Conservation (phyloP, 2,329 filamentous ascomycete species). For the Sporothrix protearum region DNA sequence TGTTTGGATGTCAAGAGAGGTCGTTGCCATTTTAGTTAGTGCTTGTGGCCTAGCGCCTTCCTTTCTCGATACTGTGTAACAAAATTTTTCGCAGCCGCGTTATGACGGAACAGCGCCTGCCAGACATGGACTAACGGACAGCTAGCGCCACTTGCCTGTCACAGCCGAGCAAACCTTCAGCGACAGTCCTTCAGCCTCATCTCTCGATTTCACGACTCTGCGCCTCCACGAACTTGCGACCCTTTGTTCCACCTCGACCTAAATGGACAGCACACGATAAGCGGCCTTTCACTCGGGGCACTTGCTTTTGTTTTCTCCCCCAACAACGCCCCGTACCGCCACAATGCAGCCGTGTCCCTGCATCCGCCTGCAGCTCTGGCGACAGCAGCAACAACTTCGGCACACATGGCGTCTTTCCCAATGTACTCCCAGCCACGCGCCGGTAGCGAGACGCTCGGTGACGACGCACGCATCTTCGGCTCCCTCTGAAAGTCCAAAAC, state of each 20-base stretch:
- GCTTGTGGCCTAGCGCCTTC: background rate
- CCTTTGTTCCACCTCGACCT: background rate
- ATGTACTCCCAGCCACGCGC: background rate
- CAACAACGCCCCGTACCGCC: background rate
- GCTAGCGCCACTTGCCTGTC: constrained; percentile 15
- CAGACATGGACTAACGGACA: background rate
- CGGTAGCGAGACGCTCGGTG: background rate
- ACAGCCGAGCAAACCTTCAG: constrained; percentile 8
- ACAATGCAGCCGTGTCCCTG: constrained; percentile 26
- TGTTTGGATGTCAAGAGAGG: constrained; percentile 1
- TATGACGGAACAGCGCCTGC: background rate
- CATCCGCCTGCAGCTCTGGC: constrained; percentile 21
- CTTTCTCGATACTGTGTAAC: background rate
- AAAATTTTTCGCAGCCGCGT: constrained; percentile 18
- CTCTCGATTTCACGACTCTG: background rate
- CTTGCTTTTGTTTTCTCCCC: background rate
- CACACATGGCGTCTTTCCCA: background rate
- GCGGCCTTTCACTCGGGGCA: no score
- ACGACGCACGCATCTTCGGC: background rate
- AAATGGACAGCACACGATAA: background rate
- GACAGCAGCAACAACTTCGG: constrained; percentile 18
- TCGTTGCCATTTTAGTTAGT: constrained; percentile 12
- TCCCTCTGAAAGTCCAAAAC: background rate
- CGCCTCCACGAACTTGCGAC: background rate
- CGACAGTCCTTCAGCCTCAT: constrained; percentile 13